Evolutionary conservation across 2,329 filamentous ascomycete species (phyloP), one percentile per base, ranked within the genome.

Genomic region (Paecilomyces niveus): DNA sequence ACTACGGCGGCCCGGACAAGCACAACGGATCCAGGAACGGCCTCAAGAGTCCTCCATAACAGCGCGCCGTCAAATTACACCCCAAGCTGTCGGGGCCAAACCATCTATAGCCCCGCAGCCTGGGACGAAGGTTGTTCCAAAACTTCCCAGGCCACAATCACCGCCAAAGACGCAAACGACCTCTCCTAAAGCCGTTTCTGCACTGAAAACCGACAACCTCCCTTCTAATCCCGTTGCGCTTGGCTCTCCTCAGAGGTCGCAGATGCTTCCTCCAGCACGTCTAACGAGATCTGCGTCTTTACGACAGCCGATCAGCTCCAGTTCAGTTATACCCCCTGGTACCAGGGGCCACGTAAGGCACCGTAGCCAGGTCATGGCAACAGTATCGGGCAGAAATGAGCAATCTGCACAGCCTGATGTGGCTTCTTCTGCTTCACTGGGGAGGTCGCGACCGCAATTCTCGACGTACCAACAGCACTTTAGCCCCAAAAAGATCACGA

Each of bases 401-500:
- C 58, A 58, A 49, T 29, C 53, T 29, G 54, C 63, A 18, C 67
- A 58, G 54, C 65, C 64, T 49, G 50, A 53, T 4, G 64, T 64
- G 32, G 54, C 62, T 15, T 60, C 63, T 21, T 63, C 64, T 11
- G 53, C 29, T 49, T n/a, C 66, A n/a, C 53, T 58, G 11, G 54
- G 60, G 29, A 57, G 58, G 39, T 29, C 63, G 15, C 71, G 71
- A 52, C 61, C 70, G 21, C 67, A 68, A 21, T 73, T 75, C 55
- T 67, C 70, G 18, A 74, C 68, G 1, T 71, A 70, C 53, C 74
- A 76, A 60, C 75, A 76, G 60, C 68, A 70, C 9, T 72, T 67
- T 55, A 74, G 70, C 8, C 73, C 73, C 11, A 75, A 73, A 60
- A 78, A 77, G 61, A 57, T 62, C 10, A 59, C 54, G 15, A 71